Conservation (phyloP, 2,329 filamentous ascomycete genomes). For the Fusarium torreyae region DNA sequence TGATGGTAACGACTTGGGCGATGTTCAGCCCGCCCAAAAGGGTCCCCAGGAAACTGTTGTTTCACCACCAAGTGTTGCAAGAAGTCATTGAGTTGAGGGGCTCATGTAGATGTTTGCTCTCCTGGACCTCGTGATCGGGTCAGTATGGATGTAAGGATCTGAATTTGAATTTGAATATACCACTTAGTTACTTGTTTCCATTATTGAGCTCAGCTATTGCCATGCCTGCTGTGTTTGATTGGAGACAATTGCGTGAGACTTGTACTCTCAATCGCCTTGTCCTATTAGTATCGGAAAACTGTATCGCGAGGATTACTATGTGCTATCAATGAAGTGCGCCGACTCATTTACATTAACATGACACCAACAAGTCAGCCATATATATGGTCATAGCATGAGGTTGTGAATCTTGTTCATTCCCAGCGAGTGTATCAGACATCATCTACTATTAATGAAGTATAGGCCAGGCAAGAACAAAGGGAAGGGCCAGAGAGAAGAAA, state of each 20-base stretch:
- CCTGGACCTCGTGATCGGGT: background rate
- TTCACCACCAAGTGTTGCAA: constrained; percentile 19
- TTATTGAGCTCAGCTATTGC: background rate
- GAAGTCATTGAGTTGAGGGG: constrained; percentile 9
- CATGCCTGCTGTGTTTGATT: background rate
- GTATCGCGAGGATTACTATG: no score
- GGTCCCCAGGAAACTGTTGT: constrained; percentile 31
- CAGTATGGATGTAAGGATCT: background rate
- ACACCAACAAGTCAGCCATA: background rate
- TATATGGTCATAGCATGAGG: background rate
- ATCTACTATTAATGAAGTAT: constrained; percentile 50
- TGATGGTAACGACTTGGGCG: constrained; percentile 33
- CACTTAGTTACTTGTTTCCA: constrained; percentile 16
- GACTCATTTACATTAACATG: background rate
- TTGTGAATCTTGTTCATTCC: constrained; percentile 37
- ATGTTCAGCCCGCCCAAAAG: constrained; percentile 20
- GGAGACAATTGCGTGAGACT: no score
- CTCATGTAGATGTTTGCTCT: background rate
- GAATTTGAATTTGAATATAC: constrained; percentile 20
- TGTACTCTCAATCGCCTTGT: no score
- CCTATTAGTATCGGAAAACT: no score
- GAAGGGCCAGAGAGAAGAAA: constrained; percentile 18
- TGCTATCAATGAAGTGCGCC: no score
- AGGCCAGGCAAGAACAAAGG: constrained; percentile 26
- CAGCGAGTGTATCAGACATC: constrained; percentile 45